These are phyloP conservation scores for Solanum tacnaense DNA, from an alignment of 257 asterid species.

Conservation along the genomic window DNA sequence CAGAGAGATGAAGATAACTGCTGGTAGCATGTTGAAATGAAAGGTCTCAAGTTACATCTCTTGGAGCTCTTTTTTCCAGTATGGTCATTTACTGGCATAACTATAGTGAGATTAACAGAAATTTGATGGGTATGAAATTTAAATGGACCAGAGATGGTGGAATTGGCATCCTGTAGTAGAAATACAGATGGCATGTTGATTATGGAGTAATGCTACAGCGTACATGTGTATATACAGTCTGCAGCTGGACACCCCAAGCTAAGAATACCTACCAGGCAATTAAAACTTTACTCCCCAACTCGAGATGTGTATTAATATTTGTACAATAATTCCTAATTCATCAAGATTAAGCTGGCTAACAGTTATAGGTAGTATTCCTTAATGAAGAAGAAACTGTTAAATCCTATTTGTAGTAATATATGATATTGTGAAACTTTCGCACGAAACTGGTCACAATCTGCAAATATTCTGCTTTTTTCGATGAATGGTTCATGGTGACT, in stretches of 20 bases:
- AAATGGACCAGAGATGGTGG: neutral
- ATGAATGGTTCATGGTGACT: no score
- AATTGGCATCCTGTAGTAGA: neutral
- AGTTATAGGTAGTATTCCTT: no score
- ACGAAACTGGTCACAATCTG: neutral
- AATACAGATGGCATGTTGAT: neutral
- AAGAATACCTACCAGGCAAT: neutral
- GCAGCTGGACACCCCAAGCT: neutral
- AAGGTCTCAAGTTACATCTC: neutral
- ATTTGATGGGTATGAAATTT: neutral
- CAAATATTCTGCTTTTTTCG: no score
- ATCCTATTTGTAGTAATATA: neutral
- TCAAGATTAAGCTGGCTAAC: neutral
- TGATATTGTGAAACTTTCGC: no score
- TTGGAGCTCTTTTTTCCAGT: no score
- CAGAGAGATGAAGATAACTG: neutral
- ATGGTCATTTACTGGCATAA: neutral
- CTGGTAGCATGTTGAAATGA: neutral
- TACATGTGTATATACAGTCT: neutral
- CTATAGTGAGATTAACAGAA: neutral
- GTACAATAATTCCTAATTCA: neutral
- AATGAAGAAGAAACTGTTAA: neutral
- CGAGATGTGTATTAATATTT: neutral
- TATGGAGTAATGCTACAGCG: neutral
- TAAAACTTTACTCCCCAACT: neutral